Base-by-base conservation (phyloP, 2,329 filamentous ascomycete species). In the Rachicladosporium sp. region DNA sequence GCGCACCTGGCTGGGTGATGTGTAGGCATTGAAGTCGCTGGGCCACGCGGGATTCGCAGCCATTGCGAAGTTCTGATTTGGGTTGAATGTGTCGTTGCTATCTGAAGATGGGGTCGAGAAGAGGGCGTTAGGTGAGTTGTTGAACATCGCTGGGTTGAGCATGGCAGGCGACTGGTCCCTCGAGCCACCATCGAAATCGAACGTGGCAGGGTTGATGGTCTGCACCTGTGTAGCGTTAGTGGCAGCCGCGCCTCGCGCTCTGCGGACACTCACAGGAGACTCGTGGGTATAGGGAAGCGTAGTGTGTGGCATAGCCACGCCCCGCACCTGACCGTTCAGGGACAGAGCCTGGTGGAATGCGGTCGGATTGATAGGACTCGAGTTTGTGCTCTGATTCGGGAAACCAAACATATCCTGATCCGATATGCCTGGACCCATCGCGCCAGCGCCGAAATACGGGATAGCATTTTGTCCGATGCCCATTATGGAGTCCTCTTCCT, bases 321-420 rank as follows among this genome's bases (percentile, higher is more conserved):
- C 30, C 10, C 48, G 42, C 37, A 52, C 45, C 12, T 48, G 47
- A 10, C 47, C 46, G 37, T 56, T 49, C 23, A 56, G 40, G 7
- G 49, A 50, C 46, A 57, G 50, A 38, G 52, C 49, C 6, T 47
- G 42, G 31, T 52, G 50, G 42, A 52, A 55, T 8, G 52, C 51
- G n/a, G 46, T 44, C 13, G 47, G 38, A 41, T 54, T 52, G 11
- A 51, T 47, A 7, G 76, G 73, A 44, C 73, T 80, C 48, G 68
- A 75, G 2, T 72, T 41, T 12, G 39, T 36, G 35, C 39, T 41
- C 34, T 34, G 34, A 15, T 35, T 35, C 21, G 39, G 37, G 35
- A 79, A 78, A 46, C 76, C 70, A 48, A 77, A 74, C 30, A 41
- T 41, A 30, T 35, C 37, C 21, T 41, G 36, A 32, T 41, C 39